A percentile compares a stretch with the other conserved stretches of the same genome.
Evolutionary conservation across 1,139 yeast species (phyloP).

Genomic region (Zygoascus hellenicus): DNA sequence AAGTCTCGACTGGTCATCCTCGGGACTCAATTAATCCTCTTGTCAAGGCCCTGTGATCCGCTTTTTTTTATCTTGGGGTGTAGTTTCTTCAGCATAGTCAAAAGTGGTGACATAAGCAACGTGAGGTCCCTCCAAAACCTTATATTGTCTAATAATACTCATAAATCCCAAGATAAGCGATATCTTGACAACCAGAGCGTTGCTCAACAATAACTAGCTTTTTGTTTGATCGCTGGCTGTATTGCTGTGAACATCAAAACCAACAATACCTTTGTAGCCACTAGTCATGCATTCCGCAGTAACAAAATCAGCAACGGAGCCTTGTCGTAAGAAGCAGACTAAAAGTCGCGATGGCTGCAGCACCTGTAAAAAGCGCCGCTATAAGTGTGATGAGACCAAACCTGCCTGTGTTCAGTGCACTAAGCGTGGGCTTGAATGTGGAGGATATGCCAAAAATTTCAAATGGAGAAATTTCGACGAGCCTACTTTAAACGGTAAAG

Average conservation of each 20-base stretch:
- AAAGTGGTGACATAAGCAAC: no score
- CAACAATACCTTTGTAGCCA: not conserved
- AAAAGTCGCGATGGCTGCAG: constrained; percentile 39
- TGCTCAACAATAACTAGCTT: not conserved
- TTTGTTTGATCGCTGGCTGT: not conserved
- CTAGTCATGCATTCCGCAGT: not conserved
- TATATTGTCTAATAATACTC: no score
- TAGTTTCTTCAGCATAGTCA: no score
- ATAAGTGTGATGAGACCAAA: constrained; percentile 54
- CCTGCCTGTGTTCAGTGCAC: constrained; percentile 46
- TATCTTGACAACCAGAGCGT: no score
- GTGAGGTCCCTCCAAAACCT: no score
- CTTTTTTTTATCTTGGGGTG: no score
- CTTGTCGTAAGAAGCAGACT: constrained; percentile 1
- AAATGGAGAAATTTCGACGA: constrained; percentile 57
- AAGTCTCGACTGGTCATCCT: no score
- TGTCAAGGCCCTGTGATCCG: no score
- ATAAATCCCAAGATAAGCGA: no score
- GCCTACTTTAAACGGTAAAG: constrained; percentile 12
- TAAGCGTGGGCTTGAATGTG: constrained; percentile 44
- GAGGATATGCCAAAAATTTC: constrained; percentile 59
- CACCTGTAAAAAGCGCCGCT: constrained; percentile 51
- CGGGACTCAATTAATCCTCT: no score
- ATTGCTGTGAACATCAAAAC: not conserved
- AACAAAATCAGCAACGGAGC: not conserved